These are phyloP conservation scores for Sesbania bispinosa DNA, from an alignment of 306 rosid species.

Conservation along the genomic window DNA sequence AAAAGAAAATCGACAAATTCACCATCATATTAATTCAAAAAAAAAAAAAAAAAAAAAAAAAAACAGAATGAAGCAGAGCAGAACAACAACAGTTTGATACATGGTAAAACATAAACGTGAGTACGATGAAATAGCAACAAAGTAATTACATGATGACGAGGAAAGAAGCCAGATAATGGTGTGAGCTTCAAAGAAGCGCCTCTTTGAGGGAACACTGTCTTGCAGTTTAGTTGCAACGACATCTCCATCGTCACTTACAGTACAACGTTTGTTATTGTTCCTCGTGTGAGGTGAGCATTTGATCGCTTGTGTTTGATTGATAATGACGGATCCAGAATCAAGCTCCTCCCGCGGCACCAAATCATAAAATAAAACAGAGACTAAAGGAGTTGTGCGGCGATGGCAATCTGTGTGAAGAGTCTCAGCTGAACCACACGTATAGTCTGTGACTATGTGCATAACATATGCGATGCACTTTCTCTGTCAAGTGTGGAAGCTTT, in stretches of 20 bases:
- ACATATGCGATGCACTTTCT: not conserved
- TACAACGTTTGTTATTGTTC: constrained; percentile 10
- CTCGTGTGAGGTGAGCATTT: not conserved
- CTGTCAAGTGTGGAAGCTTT: not conserved
- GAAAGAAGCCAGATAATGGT: constrained; percentile 39
- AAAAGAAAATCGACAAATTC: not conserved
- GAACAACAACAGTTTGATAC: not conserved
- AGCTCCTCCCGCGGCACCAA: not conserved
- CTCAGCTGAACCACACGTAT: constrained; percentile 14
- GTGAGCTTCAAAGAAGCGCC: constrained; percentile 33
- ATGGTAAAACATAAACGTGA: not conserved
- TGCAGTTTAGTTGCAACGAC: constrained; percentile 48
- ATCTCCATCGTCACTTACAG: no score
- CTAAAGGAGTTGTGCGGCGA: not conserved
- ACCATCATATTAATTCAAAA: not conserved
- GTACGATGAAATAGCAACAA: not conserved
- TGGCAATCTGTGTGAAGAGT: not conserved
- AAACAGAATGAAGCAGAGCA: not conserved
- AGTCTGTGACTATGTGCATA: not conserved
- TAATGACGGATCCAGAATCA: constrained; percentile 12
- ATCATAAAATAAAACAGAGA: not conserved
- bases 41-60: not conserved
- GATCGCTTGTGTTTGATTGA: not conserved
- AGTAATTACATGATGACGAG: constrained; percentile 39
- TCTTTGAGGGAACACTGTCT: constrained; percentile 39